phyloP scores from a whole-genome alignment of 2,329 filamentous ascomycete genomes.

The Keithomyces neogunnii region DNA sequence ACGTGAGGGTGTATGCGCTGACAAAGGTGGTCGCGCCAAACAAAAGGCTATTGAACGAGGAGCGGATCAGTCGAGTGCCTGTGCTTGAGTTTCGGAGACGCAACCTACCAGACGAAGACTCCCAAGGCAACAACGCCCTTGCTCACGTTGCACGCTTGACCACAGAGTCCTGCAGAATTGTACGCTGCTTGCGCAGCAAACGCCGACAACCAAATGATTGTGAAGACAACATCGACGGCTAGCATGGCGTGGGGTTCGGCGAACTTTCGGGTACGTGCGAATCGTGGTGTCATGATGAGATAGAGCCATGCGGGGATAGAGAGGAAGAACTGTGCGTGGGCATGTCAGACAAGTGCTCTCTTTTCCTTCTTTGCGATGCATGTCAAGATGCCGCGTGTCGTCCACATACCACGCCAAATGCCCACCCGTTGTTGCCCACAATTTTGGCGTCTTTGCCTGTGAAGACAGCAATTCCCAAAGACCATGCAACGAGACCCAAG shows the following conservation, averaged over 20 bases:
- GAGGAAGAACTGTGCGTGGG: constrained; percentile 48
- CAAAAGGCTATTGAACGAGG: constrained; percentile 35
- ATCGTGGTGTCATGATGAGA: constrained; percentile 56
- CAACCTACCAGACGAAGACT: constrained; percentile 52
- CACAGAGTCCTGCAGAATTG: constrained; percentile 48
- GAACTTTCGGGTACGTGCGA: constrained; percentile 50
- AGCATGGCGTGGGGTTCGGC: constrained; percentile 56
- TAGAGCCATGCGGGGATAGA: constrained; percentile 57
- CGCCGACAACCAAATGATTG: constrained; percentile 57
- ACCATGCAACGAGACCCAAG: constrained; percentile 47
- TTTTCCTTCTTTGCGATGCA: not conserved
- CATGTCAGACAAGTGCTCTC: not conserved
- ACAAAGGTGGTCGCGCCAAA: constrained; percentile 45
- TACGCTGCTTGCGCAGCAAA: constrained; percentile 59
- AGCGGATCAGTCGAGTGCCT: not conserved
- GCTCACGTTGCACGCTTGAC: constrained; percentile 48
- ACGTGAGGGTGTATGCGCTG: constrained; percentile 51
- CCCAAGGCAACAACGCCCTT: constrained; percentile 55
- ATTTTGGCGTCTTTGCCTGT: constrained; percentile 37
- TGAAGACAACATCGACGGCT: constrained; percentile 46
- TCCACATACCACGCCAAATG: constrained; percentile 51
- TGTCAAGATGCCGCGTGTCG: not conserved
- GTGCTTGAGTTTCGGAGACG: not conserved
- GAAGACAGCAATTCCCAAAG: constrained; percentile 53
- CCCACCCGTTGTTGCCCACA: constrained; percentile 53